Evolutionary conservation across 257 asterid species (phyloP).

Genomic region (Buddleja alternifolia): DNA sequence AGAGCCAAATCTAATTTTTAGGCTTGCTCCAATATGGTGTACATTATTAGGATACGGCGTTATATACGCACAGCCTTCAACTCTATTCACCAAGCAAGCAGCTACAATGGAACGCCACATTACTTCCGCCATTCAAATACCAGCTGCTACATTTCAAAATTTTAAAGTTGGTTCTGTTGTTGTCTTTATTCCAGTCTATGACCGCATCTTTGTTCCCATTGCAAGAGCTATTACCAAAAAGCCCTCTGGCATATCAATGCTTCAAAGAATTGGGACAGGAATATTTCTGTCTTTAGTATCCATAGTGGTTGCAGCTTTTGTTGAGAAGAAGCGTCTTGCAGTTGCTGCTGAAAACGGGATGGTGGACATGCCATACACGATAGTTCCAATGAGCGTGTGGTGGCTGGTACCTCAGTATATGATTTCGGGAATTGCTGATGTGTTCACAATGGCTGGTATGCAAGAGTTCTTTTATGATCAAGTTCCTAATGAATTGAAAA

Average conservation of each 20-base stretch:
- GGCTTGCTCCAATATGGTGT: conserved; percentile 55
- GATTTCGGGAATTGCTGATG: conserved; percentile 49
- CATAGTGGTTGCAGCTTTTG: conserved; percentile 46
- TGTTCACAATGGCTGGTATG: conserved; percentile 49
- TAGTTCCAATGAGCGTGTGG: conserved; percentile 55
- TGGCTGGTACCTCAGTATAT: conserved; percentile 61
- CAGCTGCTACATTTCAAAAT: conserved; percentile 51
- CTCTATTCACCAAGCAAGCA: conserved; percentile 59
- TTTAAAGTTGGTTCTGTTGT: conserved; percentile 34
- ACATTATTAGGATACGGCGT: conserved; percentile 48
- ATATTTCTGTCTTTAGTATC: conserved; percentile 29
- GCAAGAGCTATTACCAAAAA: conserved; percentile 36
- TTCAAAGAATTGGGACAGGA: conserved; percentile 48
- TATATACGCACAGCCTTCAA: conserved; percentile 43
- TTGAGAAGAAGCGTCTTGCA: conserved; percentile 43
- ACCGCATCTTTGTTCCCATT: conserved; percentile 45
- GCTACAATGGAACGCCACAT: conserved; percentile 47
- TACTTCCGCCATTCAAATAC: conserved; percentile 33
- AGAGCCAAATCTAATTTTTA: conserved; percentile 39
- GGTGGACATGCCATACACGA: conserved; percentile 39
- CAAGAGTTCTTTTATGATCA: conserved; percentile 70
- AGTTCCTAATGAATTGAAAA: conserved; percentile 50
- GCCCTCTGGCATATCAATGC: conserved; percentile 52
- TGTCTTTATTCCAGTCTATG: conserved; percentile 42
- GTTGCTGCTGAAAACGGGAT: conserved; percentile 42